Conservation (phyloP, 2,329 filamentous ascomycete species). For the Neocatenulostroma microsporum region DNA sequence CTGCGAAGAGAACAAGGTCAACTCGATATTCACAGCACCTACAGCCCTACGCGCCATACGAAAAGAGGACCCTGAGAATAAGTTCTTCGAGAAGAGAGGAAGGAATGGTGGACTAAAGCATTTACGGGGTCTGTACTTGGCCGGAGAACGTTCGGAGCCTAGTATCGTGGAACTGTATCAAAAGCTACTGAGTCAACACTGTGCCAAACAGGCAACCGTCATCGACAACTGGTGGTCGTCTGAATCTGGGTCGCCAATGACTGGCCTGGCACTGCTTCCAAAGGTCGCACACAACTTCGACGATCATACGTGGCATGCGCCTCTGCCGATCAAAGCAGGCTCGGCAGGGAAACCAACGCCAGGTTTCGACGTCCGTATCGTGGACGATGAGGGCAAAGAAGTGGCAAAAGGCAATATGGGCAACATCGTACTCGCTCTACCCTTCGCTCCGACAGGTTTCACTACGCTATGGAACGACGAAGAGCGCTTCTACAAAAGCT, state of each 20-base stretch:
- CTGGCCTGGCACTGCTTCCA: conserved; percentile 57
- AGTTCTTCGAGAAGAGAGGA: conserved; percentile 56
- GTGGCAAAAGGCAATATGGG: conserved; percentile 70
- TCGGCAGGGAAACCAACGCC: conserved; percentile 88
- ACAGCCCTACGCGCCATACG: conserved; percentile 81
- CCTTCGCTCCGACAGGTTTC: conserved; percentile 78
- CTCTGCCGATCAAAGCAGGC: conserved; percentile 65
- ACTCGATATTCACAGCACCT: conserved; percentile 76
- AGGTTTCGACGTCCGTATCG: conserved; percentile 77
- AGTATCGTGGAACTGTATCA: conserved; percentile 78
- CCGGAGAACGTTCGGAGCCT: conserved; percentile 83
- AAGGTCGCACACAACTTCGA: conserved; percentile 50
- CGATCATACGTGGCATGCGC: conserved; percentile 35
- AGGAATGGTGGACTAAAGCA: conserved; percentile 61
- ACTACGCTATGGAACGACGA: conserved; percentile 81
- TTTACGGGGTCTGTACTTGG: conserved; percentile 70
- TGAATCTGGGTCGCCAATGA: conserved; percentile 62
- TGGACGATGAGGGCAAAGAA: conserved; percentile 71
- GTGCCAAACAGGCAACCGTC: conserved; percentile 54
- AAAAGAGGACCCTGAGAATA: conserved; percentile 72
- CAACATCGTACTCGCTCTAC: conserved; percentile 79
- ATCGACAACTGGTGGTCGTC: conserved; percentile 71
- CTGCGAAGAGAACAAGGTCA: conserved; percentile 75
- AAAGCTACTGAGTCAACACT: conserved; percentile 59
- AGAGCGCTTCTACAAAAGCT: conserved; percentile 75